Evolutionary conservation across 2,329 filamentous ascomycete species (phyloP), one percentile per base, ranked within the genome.

Genomic region (Venturia pyrina): DNA sequence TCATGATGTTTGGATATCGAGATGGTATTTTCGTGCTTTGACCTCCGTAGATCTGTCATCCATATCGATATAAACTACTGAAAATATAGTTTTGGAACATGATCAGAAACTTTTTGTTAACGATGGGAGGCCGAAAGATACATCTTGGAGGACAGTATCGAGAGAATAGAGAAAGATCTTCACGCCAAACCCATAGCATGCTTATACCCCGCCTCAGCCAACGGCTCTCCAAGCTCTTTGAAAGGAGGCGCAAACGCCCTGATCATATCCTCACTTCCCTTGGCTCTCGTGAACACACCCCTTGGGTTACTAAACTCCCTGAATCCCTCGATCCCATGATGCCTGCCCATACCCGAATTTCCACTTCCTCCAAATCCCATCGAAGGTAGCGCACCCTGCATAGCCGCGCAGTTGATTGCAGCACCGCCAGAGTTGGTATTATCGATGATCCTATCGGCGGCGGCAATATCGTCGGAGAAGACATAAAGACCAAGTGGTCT

Each of bases 401-500:
- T 60, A 17, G 63, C 63, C 5, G 63, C 63, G 41, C 50, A 65
- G 32, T 65, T 65, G 56, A 65, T 65, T 11, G 63, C 63, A n/a
- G 63, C 63, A 32, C 63, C 63, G 32, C 63, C 63, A 40, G 63
- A 65, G 41, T 65, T 65, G 28, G 63, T 65, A 50, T 62, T 62
- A 28, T 65, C 63, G 37, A 65, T 65, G 24, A 65, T 65, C 15
- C 43, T 61, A 28, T 65, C 46, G 5, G 63, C 63, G 3, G 63
- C 63, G 1, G 34, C 50, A 6, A 65, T 10, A n/a, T 65, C 53
- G 37, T 65, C 63, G 28, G 63, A 59, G 63, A 34, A 65, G 28
- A 65, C 63, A 37, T 65, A 65, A 13, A 65, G 63, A 21, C 63
- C 63, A n/a, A 65, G 63, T 37, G 63, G 63, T 32, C 63, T n/a